A percentile compares a stretch with the other conserved stretches of the same genome.
Evolutionary conservation across 805 yeast genomes (phyloP).

Genomic region (Yarrowia sp.): DNA sequence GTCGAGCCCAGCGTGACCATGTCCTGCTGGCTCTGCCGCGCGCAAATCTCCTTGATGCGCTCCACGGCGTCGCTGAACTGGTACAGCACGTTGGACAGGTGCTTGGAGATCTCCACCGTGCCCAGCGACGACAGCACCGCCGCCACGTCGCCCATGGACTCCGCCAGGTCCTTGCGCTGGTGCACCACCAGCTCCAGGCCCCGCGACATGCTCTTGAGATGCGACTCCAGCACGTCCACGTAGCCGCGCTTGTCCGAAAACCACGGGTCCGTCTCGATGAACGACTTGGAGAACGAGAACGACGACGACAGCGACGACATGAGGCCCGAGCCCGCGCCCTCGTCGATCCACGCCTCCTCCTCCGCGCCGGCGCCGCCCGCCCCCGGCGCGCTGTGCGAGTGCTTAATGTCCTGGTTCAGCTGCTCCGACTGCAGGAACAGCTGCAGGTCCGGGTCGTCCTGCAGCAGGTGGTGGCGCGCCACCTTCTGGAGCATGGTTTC

Average conservation of each 20-base stretch:
- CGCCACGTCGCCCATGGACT: constrained; percentile 72
- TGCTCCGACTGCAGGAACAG: constrained; percentile 79
- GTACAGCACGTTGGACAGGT: constrained; percentile 65
- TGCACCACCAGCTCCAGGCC: constrained; percentile 75
- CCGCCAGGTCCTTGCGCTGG: constrained; percentile 76
- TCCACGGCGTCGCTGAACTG: constrained; percentile 77
- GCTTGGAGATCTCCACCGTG: constrained; percentile 74
- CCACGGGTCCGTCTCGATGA: constrained; percentile 75
- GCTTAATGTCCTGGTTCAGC: constrained; percentile 71
- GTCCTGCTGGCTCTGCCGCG: constrained; percentile 82
- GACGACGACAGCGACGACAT: constrained; percentile 71
- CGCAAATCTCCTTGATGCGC: constrained; percentile 74
- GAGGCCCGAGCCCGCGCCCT: constrained; percentile 55
- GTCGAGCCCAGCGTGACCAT: constrained; percentile 85
- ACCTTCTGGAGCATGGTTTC: constrained; percentile 85
- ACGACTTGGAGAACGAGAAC: constrained; percentile 70
- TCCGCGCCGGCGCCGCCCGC: neutral
- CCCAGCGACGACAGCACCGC: constrained; percentile 64
- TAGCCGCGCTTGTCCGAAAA: constrained; percentile 73
- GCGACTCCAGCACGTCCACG: constrained; percentile 74
- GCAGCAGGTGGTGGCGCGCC: constrained; percentile 61
- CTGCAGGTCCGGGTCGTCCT: constrained; percentile 75
- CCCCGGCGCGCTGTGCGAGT: constrained; percentile 52
- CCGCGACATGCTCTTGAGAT: constrained; percentile 68
- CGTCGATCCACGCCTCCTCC: constrained; percentile 38